These are phyloP conservation scores for Spathaspora girioi DNA, from an alignment of 805 yeast genomes.

Conservation along the genomic window DNA sequence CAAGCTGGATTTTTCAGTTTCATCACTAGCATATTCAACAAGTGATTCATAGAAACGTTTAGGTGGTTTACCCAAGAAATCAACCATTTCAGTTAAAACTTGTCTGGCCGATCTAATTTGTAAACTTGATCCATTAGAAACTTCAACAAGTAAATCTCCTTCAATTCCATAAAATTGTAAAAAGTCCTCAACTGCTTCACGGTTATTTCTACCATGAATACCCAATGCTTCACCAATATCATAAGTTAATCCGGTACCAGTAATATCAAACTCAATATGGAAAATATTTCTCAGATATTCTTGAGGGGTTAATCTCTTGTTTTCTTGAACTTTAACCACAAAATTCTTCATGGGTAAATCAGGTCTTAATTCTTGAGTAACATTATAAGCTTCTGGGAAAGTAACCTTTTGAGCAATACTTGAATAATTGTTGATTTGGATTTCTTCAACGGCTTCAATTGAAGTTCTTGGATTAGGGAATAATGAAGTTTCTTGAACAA, in stretches of 20 bases:
- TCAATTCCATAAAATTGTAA: slow-evolving; percentile 68
- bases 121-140: slow-evolving; percentile 65
- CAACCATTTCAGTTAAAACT: slow-evolving; percentile 74
- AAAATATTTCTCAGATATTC: slow-evolving; percentile 92
- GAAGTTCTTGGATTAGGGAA: slow-evolving; percentile 53
- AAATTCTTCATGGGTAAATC: slow-evolving; percentile 83
- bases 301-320: slow-evolving; percentile 83
- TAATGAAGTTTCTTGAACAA: slow-evolving; percentile 64
- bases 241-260: slow-evolving; percentile 87
- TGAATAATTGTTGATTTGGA: slow-evolving; percentile 30
- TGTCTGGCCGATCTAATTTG: slow-evolving; percentile 85
- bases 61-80: slow-evolving; percentile 92
- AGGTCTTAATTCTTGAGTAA: slow-evolving; percentile 68
- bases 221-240: slow-evolving; percentile 97
- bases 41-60: slow-evolving; percentile 88
- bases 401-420: slow-evolving; percentile 68
- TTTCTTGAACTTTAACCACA: slow-evolving; percentile 85
- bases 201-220: slow-evolving; percentile 83
- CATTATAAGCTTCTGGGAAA: slow-evolving; percentile 75
- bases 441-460: slow-evolving; percentile 34
- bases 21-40: slow-evolving; percentile 69
- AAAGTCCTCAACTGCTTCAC: slow-evolving; percentile 62
- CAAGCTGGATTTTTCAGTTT: slow-evolving; percentile 58
- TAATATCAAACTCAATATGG: slow-evolving; percentile 90
- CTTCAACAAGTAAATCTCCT: slow-evolving; percentile 63